Evolutionary conservation across 2,329 filamentous ascomycete species (phyloP).

Genomic region (Hypoxylon sp.): DNA sequence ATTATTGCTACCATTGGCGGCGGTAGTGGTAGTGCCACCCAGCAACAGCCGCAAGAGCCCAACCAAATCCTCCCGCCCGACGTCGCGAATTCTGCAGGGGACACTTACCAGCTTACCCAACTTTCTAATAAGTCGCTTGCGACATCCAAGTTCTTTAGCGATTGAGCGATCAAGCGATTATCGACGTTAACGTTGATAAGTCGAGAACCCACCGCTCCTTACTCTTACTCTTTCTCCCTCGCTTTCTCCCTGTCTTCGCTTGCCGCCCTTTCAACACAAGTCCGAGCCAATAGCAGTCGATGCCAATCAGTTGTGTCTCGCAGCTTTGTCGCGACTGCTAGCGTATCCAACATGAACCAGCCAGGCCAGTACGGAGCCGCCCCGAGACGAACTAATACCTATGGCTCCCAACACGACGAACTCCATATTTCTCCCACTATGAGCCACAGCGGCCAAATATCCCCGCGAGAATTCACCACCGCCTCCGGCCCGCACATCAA

Average conservation of each 20-base stretch:
- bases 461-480: conserved; percentile 63
- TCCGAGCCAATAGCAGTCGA: conserved; percentile 36
- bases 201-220: not conserved
- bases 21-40: conserved; percentile 9
- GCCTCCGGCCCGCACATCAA: conserved; percentile 64
- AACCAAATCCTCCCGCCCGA: conserved; percentile 44
- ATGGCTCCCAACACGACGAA: conserved; percentile 64
- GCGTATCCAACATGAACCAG: conserved; percentile 57
- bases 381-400: conserved; percentile 58
- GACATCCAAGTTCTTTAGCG: conserved; percentile 22
- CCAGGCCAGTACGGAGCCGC: conserved; percentile 55
- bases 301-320: conserved; percentile 27
- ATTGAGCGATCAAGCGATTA: conserved; percentile 11
- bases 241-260: conserved; percentile 9
- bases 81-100: conserved; percentile 40
- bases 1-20: conserved; percentile 1
- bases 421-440: conserved; percentile 67
- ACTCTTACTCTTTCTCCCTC: conserved; percentile 5
- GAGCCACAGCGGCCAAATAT: conserved; percentile 61
- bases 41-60: conserved; percentile 39
- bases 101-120: conserved; percentile 15
- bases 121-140: conserved; percentile 32
- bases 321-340: conserved; percentile 40
- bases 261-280: conserved; percentile 28
- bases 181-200: conserved; percentile 21